Conservation (phyloP, 257 asterid species). For the Ajuga chamaepitys region DNA sequence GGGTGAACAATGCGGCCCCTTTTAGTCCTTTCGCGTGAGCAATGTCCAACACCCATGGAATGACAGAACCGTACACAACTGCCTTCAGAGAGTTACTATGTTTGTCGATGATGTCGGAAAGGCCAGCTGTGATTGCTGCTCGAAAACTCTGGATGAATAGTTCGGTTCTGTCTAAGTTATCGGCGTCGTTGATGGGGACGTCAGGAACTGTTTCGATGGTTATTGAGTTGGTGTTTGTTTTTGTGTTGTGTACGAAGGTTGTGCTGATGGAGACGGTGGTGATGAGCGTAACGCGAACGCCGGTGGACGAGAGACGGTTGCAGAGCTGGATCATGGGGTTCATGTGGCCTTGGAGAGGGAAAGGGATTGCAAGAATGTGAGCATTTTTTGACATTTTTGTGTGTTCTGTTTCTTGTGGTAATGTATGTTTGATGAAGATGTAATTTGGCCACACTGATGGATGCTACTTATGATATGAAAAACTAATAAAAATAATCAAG, state of each 20-base stretch:
- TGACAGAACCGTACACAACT: slow-evolving; percentile 22
- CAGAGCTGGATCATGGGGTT: slow-evolving; percentile 35
- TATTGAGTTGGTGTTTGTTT: not conserved
- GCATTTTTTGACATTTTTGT: slow-evolving; percentile 10
- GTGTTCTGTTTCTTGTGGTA: not conserved
- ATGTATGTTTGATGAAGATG: no score
- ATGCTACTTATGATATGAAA: no score
- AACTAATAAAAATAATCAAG: no score
- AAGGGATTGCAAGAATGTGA: slow-evolving; percentile 28
- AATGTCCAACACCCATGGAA: slow-evolving; percentile 30
- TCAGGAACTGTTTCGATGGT: slow-evolving; percentile 29
- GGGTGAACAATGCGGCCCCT: slow-evolving; percentile 34
- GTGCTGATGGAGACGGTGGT: slow-evolving; percentile 13
- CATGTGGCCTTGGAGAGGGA: slow-evolving; percentile 39
- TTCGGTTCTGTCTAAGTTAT: slow-evolving; percentile 5
- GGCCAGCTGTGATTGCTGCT: slow-evolving; percentile 19
- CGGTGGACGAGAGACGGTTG: slow-evolving; percentile 25
- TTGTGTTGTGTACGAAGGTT: not conserved
- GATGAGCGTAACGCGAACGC: slow-evolving; percentile 22
- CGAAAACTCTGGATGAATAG: not conserved
- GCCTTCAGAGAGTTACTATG: slow-evolving; percentile 7
- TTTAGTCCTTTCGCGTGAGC: slow-evolving; percentile 31
- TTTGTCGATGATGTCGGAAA: slow-evolving; percentile 15
- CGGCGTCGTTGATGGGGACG: not conserved
- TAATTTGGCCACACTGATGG: no score